phyloP scores from a whole-genome alignment of 1,284 basidiomycete species.

The Lignosus rhinocerotis region DNA sequence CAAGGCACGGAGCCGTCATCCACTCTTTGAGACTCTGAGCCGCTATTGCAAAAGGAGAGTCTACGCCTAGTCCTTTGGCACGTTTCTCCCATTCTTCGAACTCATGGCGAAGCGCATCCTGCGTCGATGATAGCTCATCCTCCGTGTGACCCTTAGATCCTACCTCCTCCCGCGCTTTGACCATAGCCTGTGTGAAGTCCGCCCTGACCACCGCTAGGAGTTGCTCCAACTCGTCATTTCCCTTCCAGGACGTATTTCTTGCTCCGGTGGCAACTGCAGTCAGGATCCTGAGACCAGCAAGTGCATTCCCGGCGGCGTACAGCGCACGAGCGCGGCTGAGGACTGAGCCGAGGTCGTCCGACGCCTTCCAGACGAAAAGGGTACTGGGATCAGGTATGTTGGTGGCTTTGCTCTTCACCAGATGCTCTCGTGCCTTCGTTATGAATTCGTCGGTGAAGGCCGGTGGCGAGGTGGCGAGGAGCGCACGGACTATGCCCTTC shows the following conservation, averaged over 20 bases:
- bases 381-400: conserved; percentile 35
- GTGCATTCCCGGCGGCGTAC: conserved; percentile 76
- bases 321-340: conserved; percentile 60
- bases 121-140: conserved; percentile 43
- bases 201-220: conserved; percentile 64
- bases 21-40: conserved; percentile 56
- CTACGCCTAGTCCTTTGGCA: conserved; percentile 42
- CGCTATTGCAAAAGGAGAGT: conserved; percentile 71
- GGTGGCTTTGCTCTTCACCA: conserved; percentile 52
- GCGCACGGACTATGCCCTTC: conserved; percentile 63
- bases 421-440: conserved; percentile 57
- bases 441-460: conserved; percentile 60
- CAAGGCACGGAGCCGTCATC: conserved; percentile 30
- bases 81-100: conserved; percentile 54
- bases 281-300: conserved; percentile 57
- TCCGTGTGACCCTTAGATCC: conserved; percentile 53
- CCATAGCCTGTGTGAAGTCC: conserved; percentile 77
- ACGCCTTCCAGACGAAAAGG: conserved; percentile 48
- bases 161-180: conserved; percentile 74
- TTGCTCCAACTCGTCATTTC: conserved; percentile 55
- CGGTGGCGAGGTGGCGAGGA: conserved; percentile 66
- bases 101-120: conserved; percentile 48
- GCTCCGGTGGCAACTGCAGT: conserved; percentile 57
- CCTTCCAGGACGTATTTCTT: conserved; percentile 60
- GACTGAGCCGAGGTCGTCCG: conserved; percentile 49